Percentiles rank a stretch among this genome's conserved stretches.
Evolutionary conservation across 75 land plant genomes (phyloP).

Genomic region (Cryptomeria japonica): DNA sequence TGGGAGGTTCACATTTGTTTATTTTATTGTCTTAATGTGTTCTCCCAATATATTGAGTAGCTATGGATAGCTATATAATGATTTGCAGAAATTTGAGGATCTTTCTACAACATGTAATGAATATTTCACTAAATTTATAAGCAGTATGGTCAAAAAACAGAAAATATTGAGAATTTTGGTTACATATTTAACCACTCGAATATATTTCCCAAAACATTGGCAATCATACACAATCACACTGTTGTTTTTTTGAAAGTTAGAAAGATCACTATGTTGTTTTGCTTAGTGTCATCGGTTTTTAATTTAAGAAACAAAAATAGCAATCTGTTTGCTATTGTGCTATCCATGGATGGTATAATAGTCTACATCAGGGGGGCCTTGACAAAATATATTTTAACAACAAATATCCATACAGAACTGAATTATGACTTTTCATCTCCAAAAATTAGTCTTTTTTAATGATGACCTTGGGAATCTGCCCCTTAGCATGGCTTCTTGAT

Average conservation of each 20-base stretch:
- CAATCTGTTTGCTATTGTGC: background rate
- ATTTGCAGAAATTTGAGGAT: conserved; percentile 3
- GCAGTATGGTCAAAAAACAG: background rate
- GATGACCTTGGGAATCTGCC: too few relatives aligned
- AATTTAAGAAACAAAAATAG: background rate
- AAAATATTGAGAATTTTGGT: background rate
- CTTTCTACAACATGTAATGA: background rate
- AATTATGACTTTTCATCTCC: too few relatives aligned
- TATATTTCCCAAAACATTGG: background rate
- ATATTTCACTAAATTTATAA: background rate
- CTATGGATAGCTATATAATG: background rate
- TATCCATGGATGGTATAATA: background rate
- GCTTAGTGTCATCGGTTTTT: background rate
- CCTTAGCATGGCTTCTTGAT: too few relatives aligned
- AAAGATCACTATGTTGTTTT: background rate
- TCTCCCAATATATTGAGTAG: background rate
- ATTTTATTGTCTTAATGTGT: background rate
- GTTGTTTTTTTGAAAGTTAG: background rate
- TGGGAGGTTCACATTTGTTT: conserved; percentile 81
- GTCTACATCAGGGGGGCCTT: background rate
- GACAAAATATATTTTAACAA: background rate
- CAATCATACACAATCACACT: background rate
- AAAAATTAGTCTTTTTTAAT: too few relatives aligned
- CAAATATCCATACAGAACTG: background rate
- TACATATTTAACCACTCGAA: background rate